Base-by-base conservation (phyloP, 1,284 basidiomycete species). In the Cryptococcus deneoformans region DNA sequence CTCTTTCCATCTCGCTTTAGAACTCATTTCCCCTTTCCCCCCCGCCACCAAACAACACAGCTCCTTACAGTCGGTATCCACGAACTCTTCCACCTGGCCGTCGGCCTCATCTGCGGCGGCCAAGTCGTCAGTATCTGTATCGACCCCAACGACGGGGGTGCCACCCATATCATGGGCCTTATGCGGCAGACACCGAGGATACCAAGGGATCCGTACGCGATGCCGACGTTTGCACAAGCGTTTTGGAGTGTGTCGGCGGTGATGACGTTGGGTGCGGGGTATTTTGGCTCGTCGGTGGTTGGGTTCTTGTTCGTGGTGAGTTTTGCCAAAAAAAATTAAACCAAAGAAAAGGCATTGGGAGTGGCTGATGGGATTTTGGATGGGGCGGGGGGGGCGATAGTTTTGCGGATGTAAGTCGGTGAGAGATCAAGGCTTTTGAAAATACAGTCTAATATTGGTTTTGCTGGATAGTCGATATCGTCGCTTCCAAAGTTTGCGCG, bases 101-200 rank as follows among this genome's bases (percentile, higher is more conserved):
- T 70, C 1, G 77, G 77, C 9, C 52, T 77, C 5, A 43, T 72
- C 7, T 75, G 73, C 54, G 77, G 77, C 5, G 77, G 77, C 4
- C 64, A 73, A 53, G 64, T 77, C 16, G 68, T 71, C 48, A 69
- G 63, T 36, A 65, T 78, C 54, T 73, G 72, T 58, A 75, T 77
- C 49, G 77, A 79, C 54, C 77, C 77, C 4, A 78, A 78, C 52
- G 64, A 69, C 9, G 77, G 77, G 10, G 77, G 77, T 2, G 67
- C 70, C 10, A 77, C 73, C 0, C 66, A 68, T 51, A 68, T 79
- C 34, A 66, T 67, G 58, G 66, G 69, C 3, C 64, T 78, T 7
- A 71, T 77, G 63, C 63, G 71, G 16, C 57, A 56, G 1, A 65
- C 53, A 14, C 74, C 74, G 12, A 57, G 74, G n/a, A 58, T 73